Evolutionary conservation across 2,329 filamentous ascomycete genomes (phyloP), one percentile per base, ranked within the genome.

Genomic region (Nothophoma quercina): DNA sequence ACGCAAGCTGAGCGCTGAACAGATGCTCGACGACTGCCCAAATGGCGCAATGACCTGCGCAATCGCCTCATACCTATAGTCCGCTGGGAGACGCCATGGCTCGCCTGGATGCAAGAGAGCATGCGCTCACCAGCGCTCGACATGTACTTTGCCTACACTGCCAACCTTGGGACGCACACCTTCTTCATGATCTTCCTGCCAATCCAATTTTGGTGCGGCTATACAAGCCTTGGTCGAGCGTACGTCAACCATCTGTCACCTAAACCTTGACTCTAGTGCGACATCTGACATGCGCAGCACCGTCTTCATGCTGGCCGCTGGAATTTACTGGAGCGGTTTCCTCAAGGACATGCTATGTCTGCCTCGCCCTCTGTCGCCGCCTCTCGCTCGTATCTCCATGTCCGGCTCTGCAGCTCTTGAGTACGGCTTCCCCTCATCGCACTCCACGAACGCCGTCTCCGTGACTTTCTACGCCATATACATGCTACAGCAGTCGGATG

Each of bases 171-270:
- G 9, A 99, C 95, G 0, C 95, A 99, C 77, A 99, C 95, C 0
- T 98, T 97, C 79, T 99, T 97, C 81, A 98, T 98, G 93, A 84
- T 96, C 62, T 89, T 91, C 52, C 79, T 99, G 68, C 95, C 95
- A 5, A 91, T 98, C 60, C 84, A 96, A 64, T 98, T 98, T 79
- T 99, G 95, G 95, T 96, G 91, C 68, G 93, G 93, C 46, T 90
- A 93, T 76, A 87, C 89, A 34, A 87, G 84, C 58, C 84, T 96
- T 62, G 95, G 91, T 48, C 89, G 95, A 79, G 93, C 88, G 91
- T 96, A 86, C 65, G 88, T 81, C 49, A 56, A 36, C 32, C 12
- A 34, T 46, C 54, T 51, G 39, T 42, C 46, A 13, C 13, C 33
- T 34, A 43, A 28, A 16, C 15, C 30, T n/a, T 33, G 25, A 19